Evolutionary conservation across 2,329 filamentous ascomycete genomes (phyloP).

Genomic region (Fusarium subtropicale): DNA sequence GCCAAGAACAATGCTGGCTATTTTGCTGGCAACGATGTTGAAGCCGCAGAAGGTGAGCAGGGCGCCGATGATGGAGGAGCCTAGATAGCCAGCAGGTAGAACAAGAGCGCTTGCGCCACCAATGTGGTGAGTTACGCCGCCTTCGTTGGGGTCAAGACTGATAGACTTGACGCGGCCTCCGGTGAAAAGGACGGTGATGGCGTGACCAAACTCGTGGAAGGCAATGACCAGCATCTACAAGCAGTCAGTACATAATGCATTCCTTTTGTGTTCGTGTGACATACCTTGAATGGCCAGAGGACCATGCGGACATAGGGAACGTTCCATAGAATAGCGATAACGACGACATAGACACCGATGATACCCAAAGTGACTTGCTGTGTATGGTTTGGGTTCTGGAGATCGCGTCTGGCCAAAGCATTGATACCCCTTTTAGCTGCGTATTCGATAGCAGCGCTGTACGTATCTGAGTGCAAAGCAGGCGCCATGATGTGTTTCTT

Average conservation of each 20-base stretch:
- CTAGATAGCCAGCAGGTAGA: conserved; percentile 81
- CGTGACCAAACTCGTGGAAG: conserved; percentile 84
- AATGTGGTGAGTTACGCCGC: conserved; percentile 81
- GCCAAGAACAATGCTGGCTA: conserved; percentile 79
- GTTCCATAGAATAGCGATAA: conserved; percentile 83
- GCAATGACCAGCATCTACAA: conserved; percentile 82
- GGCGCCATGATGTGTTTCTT: conserved; percentile 35
- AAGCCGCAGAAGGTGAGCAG: conserved; percentile 84
- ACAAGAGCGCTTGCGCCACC: conserved; percentile 78
- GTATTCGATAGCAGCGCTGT: conserved; percentile 22
- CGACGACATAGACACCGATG: conserved; percentile 77
- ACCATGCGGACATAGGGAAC: conserved; percentile 79
- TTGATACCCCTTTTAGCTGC: conserved; percentile 25
- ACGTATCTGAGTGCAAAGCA: conserved; percentile 34
- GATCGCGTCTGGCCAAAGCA: conserved; percentile 61
- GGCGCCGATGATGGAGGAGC: conserved; percentile 80
- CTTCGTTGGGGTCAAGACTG: conserved; percentile 80
- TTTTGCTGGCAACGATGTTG: conserved; percentile 82
- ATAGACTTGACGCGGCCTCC: conserved; percentile 81
- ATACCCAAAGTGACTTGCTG: conserved; percentile 78
- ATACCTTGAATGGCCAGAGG: conserved; percentile 84
- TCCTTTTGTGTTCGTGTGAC: conserved; percentile 7
- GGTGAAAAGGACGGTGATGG: conserved; percentile 76
- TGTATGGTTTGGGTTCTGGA: conserved; percentile 71
- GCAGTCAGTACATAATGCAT: conserved; percentile 7